Percentiles rank a stretch among this genome's conserved stretches.
These are phyloP conservation scores for Pseudophaeomoniella oleicola DNA, from an alignment of 2,329 filamentous ascomycete species.

Conservation along the genomic window DNA sequence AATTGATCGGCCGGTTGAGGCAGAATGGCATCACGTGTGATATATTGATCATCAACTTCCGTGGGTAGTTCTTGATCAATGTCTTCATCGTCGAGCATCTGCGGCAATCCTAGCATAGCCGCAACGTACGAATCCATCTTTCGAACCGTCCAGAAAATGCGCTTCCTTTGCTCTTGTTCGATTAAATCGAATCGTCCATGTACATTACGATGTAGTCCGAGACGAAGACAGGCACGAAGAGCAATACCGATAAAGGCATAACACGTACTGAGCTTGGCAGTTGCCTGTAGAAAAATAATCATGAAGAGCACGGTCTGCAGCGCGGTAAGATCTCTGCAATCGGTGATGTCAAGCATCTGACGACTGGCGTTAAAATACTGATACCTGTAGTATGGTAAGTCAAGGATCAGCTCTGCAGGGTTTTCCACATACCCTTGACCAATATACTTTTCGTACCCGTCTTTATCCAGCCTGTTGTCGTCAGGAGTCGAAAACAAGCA, in stretches of 20 bases:
- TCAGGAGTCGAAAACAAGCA: conserved; percentile 52
- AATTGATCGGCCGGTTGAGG: conserved; percentile 41
- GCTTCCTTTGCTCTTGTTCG: conserved; percentile 57
- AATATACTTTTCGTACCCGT: conserved; percentile 34
- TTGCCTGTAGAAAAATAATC: conserved; percentile 67
- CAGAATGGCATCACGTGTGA: conserved; percentile 28
- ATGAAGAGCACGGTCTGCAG: conserved; percentile 66
- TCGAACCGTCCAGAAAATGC: conserved; percentile 39
- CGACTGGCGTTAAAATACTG: conserved; percentile 61
- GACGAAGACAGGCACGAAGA: conserved; percentile 57
- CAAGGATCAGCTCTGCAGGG: conserved; percentile 5
- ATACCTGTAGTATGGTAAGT: conserved; percentile 32
- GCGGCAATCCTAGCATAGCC: conserved; percentile 31
- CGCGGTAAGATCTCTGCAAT: conserved; percentile 58
- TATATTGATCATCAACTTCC: conserved; percentile 31
- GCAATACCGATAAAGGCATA: conserved; percentile 71
- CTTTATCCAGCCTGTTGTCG: conserved; percentile 31
- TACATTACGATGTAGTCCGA: conserved; percentile 63
- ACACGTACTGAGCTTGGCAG: conserved; percentile 63
- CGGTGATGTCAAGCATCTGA: conserved; percentile 44
- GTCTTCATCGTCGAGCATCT: conserved; percentile 34
- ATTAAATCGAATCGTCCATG: conserved; percentile 55
- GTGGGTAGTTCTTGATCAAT: conserved; percentile 34
- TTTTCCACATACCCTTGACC: conserved; percentile 36
- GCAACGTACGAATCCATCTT: conserved; percentile 37